Evolutionary conservation across 495 filamentous ascomycete species (phyloP).

Genomic region (Cladorrhinum samala): DNA sequence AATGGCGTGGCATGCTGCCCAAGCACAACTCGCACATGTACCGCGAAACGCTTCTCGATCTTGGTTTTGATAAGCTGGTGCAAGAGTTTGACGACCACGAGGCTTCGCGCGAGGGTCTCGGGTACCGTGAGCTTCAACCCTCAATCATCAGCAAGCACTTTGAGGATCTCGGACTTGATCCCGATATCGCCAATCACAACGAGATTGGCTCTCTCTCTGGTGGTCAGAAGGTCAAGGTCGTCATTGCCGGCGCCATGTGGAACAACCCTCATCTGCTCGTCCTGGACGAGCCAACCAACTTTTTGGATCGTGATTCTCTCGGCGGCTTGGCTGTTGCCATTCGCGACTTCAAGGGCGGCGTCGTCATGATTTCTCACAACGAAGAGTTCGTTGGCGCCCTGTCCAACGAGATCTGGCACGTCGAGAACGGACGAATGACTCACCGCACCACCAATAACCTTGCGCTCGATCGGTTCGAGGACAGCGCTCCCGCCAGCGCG

Average conservation of each 20-base stretch:
- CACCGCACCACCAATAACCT: constrained; percentile 72
- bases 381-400: constrained; percentile 96
- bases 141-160: constrained; percentile 96
- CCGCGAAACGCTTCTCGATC: constrained; percentile 79
- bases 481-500: constrained; percentile 37
- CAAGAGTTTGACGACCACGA: constrained; percentile 99
- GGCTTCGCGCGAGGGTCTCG: constrained; percentile 92
- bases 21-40: constrained; percentile 92
- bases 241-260: constrained; percentile 97
- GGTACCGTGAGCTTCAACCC: constrained; percentile 86
- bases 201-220: constrained; percentile 94
- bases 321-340: constrained; percentile 94
- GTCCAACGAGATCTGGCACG: constrained; percentile 90
- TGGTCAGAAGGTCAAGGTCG: constrained; percentile 99
- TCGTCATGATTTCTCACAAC: constrained; percentile 99
- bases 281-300: constrained; percentile 98
- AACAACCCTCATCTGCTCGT: constrained; percentile 97
- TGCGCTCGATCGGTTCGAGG: constrained; percentile 78
- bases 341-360: constrained; percentile 94
- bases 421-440: constrained; percentile 78
- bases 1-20: constrained; percentile 82
- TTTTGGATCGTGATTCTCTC: constrained; percentile 94
- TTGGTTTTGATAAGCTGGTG: constrained; percentile 85
- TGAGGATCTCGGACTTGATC: constrained; percentile 90
- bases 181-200: constrained; percentile 98